Base-by-base conservation (phyloP, 2,329 filamentous ascomycete genomes). In the Lachnellula willkommii region DNA sequence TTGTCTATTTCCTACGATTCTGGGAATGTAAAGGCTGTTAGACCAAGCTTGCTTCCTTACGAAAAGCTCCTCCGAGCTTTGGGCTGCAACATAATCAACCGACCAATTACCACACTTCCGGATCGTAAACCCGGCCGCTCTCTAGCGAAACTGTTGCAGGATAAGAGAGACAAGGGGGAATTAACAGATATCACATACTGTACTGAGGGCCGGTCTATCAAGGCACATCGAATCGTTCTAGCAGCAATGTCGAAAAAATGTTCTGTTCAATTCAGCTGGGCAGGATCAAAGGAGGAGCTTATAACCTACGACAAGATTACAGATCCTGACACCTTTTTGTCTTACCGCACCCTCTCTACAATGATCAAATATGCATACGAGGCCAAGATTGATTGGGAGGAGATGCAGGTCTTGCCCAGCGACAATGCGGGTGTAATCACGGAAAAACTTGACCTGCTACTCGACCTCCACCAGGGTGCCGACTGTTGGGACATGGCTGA, bases 281-380 rank as follows among this genome's bases (percentile, higher is more conserved):
- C 50, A 20, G n/a, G n/a, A 15, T 63, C 52, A 46, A 43, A 11
- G 9, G 63, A 62, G 36, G 39, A 57, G 15, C n/a, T 50, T 4
- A 61, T 65, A 17, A 47, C 4, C 3, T 65, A 58, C 47, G 57
- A 60, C 49, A 36, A 60, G 8, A 37, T 56, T 35, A 43, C 45
- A 5, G 59, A 61, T n/a, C 50, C 54, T 1, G 60, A 62, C 2
- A 45, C 15, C 1, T 63, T 58, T 28, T 14, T 65, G 1, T 60
- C 64, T 5, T 65, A 60, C 47, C 58, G 59, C 22, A 63, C 63
- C 6, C 42, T 65, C 4, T 60, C 61, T 7, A 59, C 49, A 4
- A 62, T 66, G 59, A 60, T 65, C 32, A 42, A 63, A n/a, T 62
- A 52, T 26, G 62, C 64, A 4, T 66, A 65, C 26, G 59, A 63